These are phyloP conservation scores for Linum trigynum DNA, from an alignment of 345 rosid species.

Conservation along the genomic window DNA sequence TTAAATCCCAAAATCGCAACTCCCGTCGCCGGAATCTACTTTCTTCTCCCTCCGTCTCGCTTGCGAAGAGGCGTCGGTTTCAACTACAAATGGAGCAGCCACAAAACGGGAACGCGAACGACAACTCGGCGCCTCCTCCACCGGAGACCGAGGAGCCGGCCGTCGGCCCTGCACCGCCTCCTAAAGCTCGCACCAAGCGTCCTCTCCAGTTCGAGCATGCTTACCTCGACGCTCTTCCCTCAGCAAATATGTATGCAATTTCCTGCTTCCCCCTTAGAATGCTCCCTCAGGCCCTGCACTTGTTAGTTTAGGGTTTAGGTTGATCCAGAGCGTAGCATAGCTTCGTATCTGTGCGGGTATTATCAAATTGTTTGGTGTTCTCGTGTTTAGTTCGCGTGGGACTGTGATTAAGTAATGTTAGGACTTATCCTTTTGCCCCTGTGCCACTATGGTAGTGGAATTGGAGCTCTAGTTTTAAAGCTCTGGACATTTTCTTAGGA, in stretches of 20 bases:
- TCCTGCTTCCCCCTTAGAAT: background rate
- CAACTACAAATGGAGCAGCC: conserved; percentile 39
- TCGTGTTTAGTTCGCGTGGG: no score
- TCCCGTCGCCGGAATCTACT: background rate
- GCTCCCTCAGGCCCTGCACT: no score
- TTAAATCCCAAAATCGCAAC: no score
- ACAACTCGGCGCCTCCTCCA: conserved; percentile 16
- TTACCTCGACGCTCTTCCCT: conserved; percentile 78
- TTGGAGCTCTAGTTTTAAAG: background rate
- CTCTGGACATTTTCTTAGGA: background rate
- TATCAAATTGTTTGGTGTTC: no score
- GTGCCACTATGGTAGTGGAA: no score
- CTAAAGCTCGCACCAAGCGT: conserved; percentile 62
- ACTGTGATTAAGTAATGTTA: no score
- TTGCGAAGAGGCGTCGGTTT: background rate
- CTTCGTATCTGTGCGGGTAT: background rate
- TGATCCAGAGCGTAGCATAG: background rate
- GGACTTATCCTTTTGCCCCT: no score
- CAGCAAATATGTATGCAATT: conserved; percentile 56
- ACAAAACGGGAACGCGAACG: conserved; percentile 24
- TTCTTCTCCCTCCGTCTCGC: background rate
- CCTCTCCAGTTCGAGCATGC: conserved; percentile 93
- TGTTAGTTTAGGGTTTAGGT: background rate
- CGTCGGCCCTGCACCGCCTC: conserved; percentile 79
- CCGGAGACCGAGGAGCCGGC: conserved; percentile 38